phyloP scores from a whole-genome alignment of 345 rosid genomes.

The Eucalyptus curtisii region DNA sequence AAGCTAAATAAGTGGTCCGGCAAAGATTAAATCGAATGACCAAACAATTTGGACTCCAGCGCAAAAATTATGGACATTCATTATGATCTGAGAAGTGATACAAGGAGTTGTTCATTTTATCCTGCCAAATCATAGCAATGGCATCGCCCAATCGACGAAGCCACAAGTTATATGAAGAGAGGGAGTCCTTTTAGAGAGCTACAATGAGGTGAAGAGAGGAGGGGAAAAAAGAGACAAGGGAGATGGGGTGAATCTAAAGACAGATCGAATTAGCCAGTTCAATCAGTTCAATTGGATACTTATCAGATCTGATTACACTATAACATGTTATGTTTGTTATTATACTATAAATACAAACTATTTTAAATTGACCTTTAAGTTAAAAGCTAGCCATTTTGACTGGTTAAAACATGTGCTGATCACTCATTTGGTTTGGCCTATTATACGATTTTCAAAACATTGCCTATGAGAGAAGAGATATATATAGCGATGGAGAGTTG shows the following conservation, averaged over 20 bases:
- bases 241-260: neutral
- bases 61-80: neutral
- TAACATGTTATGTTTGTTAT: neutral
- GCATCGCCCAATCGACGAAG: neutral
- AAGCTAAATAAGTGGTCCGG: neutral
- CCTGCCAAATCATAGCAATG: neutral
- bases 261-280: neutral
- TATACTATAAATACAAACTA: neutral
- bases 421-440: neutral
- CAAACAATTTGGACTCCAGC: neutral
- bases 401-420: neutral
- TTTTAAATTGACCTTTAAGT: neutral
- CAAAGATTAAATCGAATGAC: neutral
- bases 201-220: neutral
- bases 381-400: neutral
- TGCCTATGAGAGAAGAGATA: neutral
- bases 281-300: neutral
- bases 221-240: neutral
- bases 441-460: neutral
- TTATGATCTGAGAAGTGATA: neutral
- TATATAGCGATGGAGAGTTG: neutral
- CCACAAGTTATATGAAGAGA: neutral
- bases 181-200: neutral
- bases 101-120: neutral
- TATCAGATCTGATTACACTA: accelerated